phyloP scores from a whole-genome alignment of 345 rosid genomes.

The Pugionium cornutum region DNA sequence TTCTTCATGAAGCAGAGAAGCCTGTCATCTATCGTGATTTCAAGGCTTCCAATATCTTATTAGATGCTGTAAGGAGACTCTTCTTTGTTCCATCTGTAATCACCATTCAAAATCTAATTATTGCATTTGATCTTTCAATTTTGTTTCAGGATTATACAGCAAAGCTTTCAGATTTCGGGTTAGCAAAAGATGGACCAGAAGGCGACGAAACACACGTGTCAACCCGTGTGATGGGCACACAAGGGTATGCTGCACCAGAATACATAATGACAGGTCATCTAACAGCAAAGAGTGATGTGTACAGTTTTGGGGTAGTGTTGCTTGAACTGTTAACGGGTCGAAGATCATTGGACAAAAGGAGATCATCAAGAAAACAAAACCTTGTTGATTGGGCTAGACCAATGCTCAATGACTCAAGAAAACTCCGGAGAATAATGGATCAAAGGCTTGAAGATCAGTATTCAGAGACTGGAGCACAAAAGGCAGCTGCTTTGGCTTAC shows the following conservation, averaged over 20 bases:
- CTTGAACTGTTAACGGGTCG: conserved; percentile 63
- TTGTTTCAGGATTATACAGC: conserved; percentile 64
- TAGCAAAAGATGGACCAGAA: conserved; percentile 90
- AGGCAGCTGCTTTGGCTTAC: conserved; percentile 83
- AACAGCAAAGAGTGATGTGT: conserved; percentile 70
- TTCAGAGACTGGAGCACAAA: conserved; percentile 45
- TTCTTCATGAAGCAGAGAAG: conserved; percentile 83
- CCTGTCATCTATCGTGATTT: too few species aligned
- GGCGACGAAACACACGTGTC: conserved; percentile 89
- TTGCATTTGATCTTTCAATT: background rate
- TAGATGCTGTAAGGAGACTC: conserved; percentile 57
- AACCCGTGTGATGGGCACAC: conserved; percentile 88
- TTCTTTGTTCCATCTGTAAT: too few species aligned
- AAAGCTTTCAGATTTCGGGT: conserved; percentile 83
- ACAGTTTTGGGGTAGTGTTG: conserved; percentile 71
- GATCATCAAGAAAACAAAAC: conserved; percentile 54
- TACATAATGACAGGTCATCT: conserved; percentile 91
- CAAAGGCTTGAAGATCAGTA: conserved; percentile 57
- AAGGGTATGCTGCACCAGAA: conserved; percentile 92
- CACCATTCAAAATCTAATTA: background rate
- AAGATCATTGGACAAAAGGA: conserved; percentile 55
- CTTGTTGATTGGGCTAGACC: conserved; percentile 72
- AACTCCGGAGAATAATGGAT: conserved; percentile 69
- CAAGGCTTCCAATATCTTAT: conserved; percentile 43
- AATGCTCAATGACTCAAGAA: conserved; percentile 61